A percentile compares a stretch with the other conserved stretches of the same genome.
phyloP scores from a whole-genome alignment of 306 rosid species.

The Arachis hypogaea region DNA sequence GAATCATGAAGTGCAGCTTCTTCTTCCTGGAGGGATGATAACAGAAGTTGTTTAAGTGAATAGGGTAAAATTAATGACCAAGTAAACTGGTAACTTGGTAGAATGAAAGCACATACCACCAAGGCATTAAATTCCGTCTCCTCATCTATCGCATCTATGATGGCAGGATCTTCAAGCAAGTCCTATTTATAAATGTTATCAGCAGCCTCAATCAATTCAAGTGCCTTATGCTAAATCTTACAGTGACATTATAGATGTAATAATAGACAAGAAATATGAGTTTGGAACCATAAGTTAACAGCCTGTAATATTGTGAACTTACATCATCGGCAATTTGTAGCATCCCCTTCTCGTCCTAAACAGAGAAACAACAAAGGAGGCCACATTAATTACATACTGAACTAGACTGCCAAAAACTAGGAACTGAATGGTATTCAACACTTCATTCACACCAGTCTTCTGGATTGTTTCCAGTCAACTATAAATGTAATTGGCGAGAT shows the following conservation, averaged over 20 bases:
- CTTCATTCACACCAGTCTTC: constrained; percentile 14
- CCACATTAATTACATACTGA: constrained; percentile 20
- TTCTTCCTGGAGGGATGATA: constrained; percentile 68
- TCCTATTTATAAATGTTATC: constrained; percentile 64
- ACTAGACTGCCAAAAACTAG: neutral
- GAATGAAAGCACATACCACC: constrained; percentile 64
- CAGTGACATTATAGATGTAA: neutral
- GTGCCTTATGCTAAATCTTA: neutral
- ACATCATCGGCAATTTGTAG: constrained; percentile 89
- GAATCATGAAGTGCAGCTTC: constrained; percentile 88
- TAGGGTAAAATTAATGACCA: constrained; percentile 4
- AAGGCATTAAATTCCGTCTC: constrained; percentile 93
- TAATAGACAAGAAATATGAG: neutral
- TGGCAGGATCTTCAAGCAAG: constrained; percentile 73
- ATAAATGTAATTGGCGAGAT: constrained; percentile 3
- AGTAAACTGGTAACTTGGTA: neutral
- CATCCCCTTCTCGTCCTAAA: constrained; percentile 72
- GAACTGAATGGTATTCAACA: constrained; percentile 14
- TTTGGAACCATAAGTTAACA: constrained; percentile 20
- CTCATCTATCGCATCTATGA: constrained; percentile 80
- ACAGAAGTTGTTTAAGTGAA: constrained; percentile 13
- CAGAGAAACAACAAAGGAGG: constrained; percentile 22
- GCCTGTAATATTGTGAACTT: constrained; percentile 42
- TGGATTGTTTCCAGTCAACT: constrained; percentile 20
- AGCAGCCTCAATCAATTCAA: constrained; percentile 22